Evolutionary conservation across 495 filamentous ascomycete species (phyloP).

Genomic region (Talaromyces liani): DNA sequence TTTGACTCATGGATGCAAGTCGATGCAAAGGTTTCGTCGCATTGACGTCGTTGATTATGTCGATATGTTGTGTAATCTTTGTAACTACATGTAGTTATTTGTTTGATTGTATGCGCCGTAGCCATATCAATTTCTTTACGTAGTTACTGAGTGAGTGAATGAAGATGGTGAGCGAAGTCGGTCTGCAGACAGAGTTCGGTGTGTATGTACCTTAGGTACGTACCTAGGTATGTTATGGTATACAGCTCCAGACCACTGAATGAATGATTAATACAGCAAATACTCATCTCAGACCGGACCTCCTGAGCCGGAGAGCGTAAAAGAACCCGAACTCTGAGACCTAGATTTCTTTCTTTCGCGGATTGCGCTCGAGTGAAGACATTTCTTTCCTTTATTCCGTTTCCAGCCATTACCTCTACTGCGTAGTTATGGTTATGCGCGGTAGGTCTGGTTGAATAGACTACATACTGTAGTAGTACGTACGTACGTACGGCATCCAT

Average conservation of each 20-base stretch:
- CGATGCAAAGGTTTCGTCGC: background rate
- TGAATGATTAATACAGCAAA: background rate
- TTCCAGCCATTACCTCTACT: background rate
- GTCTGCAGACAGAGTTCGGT: background rate
- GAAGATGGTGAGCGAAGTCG: background rate
- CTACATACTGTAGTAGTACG: background rate
- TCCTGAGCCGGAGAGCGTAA: background rate
- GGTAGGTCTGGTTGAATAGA: background rate
- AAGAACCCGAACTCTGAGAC: background rate
- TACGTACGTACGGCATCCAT: background rate
- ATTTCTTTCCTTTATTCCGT: background rate
- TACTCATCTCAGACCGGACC: background rate
- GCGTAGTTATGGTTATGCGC: background rate
- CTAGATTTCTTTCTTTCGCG: background rate
- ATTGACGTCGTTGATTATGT: background rate
- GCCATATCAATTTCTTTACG: background rate
- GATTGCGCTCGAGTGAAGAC: background rate
- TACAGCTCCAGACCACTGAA: background rate
- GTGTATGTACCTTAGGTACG: background rate
- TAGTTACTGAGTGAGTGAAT: background rate
- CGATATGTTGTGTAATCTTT: background rate
- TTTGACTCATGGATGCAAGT: background rate
- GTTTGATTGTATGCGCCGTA: background rate
- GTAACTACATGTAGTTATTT: too few species aligned
- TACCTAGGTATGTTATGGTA: background rate